Base-by-base conservation (phyloP, 2,329 filamentous ascomycete genomes). In the Corynespora cassiicola region DNA sequence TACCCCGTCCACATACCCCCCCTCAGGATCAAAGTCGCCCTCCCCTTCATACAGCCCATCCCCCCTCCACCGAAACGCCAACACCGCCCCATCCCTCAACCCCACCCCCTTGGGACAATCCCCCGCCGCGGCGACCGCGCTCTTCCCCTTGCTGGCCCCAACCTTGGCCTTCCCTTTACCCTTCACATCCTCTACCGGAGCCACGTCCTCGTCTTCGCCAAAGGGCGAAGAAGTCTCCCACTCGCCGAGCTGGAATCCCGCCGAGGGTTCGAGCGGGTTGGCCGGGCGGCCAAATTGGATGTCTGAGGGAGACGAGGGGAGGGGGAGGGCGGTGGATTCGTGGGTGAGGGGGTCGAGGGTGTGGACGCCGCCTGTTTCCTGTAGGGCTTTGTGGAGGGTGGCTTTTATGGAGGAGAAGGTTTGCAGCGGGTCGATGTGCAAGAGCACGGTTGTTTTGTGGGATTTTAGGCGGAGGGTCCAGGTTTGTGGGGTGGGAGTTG, bases 381-480 rank as follows among this genome's bases (percentile, higher is more conserved):
- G 40, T 3, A 78, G 58, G 0, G 71, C 72, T 30, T 58, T 49
- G 37, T 72, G 63, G 8, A 78, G 71, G 18, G 68, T 56, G 6
- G 57, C 26, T 47, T 75, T 74, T 15, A 77, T 56, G 2, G 58
- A 55, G 10, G 50, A 27, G 37, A 77, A 66, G 31, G 65, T 62
- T 36, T 68, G 54, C 5, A 75, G 61, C 0, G 72, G 72, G 34
- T 74, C 67, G 50, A 68, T 58, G 58, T 76, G 71, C 0, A 78
- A 65, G 26, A 77, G 55, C 44, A 77, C 54, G 21, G 75, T 77
- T 20, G 67, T 73, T 31, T 67, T 70, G 54, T 68, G 57, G 36
- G 70, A 58, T 50, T 77, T 77, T 52, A 77, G 68, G 41, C 73
- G 72, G 19, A 77, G 64, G 1, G 72, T 76, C 63, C 63, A 67